Evolutionary conservation across 768 basidiomycete species (phyloP).

Genomic region (Leucocoprinus leucothites): DNA sequence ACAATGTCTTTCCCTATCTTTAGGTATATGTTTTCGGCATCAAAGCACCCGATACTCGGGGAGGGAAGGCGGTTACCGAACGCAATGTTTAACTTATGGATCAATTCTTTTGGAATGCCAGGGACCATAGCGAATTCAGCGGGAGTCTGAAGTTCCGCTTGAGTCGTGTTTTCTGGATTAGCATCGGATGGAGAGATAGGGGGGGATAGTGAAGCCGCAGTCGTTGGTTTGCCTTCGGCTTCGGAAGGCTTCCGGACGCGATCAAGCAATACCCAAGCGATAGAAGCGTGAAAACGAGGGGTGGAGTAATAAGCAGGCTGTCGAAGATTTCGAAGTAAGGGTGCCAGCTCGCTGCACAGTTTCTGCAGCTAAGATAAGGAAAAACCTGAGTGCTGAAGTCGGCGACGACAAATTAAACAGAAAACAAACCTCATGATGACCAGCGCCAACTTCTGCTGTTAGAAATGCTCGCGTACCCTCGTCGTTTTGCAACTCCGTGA

Average conservation of each 20-base stretch:
- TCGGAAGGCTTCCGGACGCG: conserved; percentile 9
- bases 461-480: conserved; percentile 81
- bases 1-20: conserved; percentile 70
- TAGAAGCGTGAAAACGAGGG: conserved; percentile 86
- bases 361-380: conserved; percentile 48
- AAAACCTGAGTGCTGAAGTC: not conserved
- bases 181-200: conserved; percentile 15
- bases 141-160: conserved; percentile 13
- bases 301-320: conserved; percentile 77
- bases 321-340: conserved; percentile 54
- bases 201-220: conserved; percentile 16
- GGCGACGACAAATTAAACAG: not conserved
- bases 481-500: conserved; percentile 74
- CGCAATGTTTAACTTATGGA: conserved; percentile 47
- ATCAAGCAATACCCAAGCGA: conserved; percentile 81
- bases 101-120: conserved; percentile 44
- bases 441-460: conserved; percentile 79
- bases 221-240: conserved; percentile 1
- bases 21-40: conserved; percentile 51
- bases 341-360: conserved; percentile 54
- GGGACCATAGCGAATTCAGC: conserved; percentile 46
- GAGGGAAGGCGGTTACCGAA: conserved; percentile 42
- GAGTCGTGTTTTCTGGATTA: conserved; percentile 13
- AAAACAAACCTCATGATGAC: conserved; percentile 63
- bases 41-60: conserved; percentile 44